These are phyloP conservation scores for Lactarius sanguifluus DNA, from an alignment of 768 basidiomycete genomes.

Conservation along the genomic window DNA sequence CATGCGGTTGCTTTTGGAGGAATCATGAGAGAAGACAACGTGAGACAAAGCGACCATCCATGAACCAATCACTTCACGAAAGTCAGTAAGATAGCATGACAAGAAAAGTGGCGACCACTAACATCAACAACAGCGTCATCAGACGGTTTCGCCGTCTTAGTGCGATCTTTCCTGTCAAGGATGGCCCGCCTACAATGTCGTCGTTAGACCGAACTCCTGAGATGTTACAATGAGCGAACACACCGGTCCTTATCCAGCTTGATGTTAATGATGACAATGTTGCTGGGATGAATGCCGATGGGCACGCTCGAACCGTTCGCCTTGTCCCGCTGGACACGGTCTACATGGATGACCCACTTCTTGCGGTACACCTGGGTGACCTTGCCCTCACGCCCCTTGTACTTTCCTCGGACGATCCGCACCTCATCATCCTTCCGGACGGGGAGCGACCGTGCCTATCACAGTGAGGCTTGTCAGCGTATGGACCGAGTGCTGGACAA, in stretches of 20 bases:
- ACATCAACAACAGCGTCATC: conserved; percentile 80
- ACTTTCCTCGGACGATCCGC: conserved; percentile 92
- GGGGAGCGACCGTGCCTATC: conserved; percentile 84
- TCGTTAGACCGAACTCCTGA: conserved; percentile 4
- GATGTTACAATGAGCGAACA: conserved; percentile 27
- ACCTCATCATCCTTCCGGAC: conserved; percentile 99
- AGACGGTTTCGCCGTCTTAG: conserved; percentile 51
- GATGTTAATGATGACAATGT: conserved; percentile 90
- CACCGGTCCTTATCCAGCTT: conserved; percentile 92
- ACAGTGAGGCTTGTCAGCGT: conserved; percentile 15
- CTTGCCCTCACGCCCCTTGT: conserved; percentile 99
- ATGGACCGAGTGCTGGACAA: background rate
- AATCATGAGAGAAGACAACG: conserved; percentile 35
- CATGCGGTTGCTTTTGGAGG: conserved; percentile 57
- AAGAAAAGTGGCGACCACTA: conserved; percentile 37
- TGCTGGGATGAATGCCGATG: conserved; percentile 95
- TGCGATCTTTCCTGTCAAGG: conserved; percentile 81
- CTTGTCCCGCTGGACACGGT: conserved; percentile 97
- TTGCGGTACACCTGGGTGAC: conserved; percentile 97
- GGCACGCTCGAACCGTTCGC: conserved; percentile 92
- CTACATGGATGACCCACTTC: conserved; percentile 99
- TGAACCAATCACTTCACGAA: conserved; percentile 40
- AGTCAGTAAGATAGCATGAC: conserved; percentile 26
- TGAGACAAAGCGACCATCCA: conserved; percentile 33
- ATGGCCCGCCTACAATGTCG: conserved; percentile 67